These are phyloP conservation scores for Fragilaria radians DNA, from an alignment of 108 stramenopile genomes.

Conservation along the genomic window DNA sequence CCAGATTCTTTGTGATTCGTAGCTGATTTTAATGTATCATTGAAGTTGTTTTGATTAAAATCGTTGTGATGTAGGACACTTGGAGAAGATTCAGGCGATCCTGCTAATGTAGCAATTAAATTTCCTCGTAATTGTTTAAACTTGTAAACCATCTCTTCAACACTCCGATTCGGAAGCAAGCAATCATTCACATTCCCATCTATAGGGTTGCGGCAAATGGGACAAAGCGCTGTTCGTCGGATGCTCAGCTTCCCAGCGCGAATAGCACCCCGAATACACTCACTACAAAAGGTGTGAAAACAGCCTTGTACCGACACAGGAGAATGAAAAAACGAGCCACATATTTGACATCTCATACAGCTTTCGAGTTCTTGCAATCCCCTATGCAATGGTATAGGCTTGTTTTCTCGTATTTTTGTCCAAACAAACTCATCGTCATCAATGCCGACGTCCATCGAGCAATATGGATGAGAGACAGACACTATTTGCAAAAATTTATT, in stretches of 20 bases:
- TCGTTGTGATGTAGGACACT: background rate
- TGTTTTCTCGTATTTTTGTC: background rate
- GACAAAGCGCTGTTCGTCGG: background rate
- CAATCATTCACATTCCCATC: background rate
- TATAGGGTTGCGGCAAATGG: background rate
- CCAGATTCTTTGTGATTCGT: background rate
- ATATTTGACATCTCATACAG: conserved; percentile 1
- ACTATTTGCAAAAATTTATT: too few species aligned
- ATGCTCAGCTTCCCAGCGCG: background rate
- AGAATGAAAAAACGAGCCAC: background rate
- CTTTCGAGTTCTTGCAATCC: conserved; percentile 12
- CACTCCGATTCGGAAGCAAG: conserved; percentile 2
- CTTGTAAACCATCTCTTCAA: conserved; percentile 1
- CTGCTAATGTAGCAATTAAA: background rate
- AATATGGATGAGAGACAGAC: too few species aligned
- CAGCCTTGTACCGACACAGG: background rate
- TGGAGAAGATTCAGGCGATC: background rate
- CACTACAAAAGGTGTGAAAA: background rate
- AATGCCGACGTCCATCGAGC: too few species aligned
- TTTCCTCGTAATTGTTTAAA: background rate
- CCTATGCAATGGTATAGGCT: conserved; percentile 14
- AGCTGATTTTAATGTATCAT: background rate
- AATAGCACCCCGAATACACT: background rate
- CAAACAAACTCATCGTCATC: conserved; percentile 3
- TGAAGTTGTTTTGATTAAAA: background rate